phyloP scores from a whole-genome alignment of 306 rosid genomes.

The Rosa lucieae region DNA sequence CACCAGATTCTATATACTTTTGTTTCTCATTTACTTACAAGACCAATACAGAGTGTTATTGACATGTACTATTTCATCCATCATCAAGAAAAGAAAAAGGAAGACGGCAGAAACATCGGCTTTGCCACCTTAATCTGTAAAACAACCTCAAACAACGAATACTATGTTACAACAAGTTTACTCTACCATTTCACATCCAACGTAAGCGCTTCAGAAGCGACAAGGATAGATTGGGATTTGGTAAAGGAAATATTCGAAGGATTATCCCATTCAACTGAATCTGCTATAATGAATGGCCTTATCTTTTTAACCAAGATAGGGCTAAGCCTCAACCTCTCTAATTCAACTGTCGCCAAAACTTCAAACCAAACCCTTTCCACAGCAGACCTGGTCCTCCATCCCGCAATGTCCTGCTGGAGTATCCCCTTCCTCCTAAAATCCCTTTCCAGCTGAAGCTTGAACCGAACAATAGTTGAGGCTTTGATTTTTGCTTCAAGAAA shows the following conservation, averaged over 20 bases:
- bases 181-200: constrained; percentile 88
- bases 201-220: constrained; percentile 80
- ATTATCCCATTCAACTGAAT: constrained; percentile 62
- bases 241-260: constrained; percentile 72
- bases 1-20: not conserved
- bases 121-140: constrained; percentile 7
- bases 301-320: constrained; percentile 55
- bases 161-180: constrained; percentile 28
- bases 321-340: constrained; percentile 47
- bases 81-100: constrained; percentile 28
- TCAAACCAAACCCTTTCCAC: constrained; percentile 65
- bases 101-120: constrained; percentile 17
- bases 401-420: constrained; percentile 30
- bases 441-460: constrained; percentile 69
- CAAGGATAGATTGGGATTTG: constrained; percentile 60
- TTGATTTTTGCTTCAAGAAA: constrained; percentile 64
- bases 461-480: constrained; percentile 54
- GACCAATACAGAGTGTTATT: constrained; percentile 18
- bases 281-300: constrained; percentile 53
- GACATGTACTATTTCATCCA: constrained; percentile 31
- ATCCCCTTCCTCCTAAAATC: constrained; percentile 33
- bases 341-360: constrained; percentile 59
- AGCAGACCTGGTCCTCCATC: constrained; percentile 75
- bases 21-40: constrained; percentile 47
- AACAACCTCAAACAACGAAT: not conserved